Base-by-base conservation (phyloP, 306 rosid genomes). In the Gastrolobium villosum region DNA sequence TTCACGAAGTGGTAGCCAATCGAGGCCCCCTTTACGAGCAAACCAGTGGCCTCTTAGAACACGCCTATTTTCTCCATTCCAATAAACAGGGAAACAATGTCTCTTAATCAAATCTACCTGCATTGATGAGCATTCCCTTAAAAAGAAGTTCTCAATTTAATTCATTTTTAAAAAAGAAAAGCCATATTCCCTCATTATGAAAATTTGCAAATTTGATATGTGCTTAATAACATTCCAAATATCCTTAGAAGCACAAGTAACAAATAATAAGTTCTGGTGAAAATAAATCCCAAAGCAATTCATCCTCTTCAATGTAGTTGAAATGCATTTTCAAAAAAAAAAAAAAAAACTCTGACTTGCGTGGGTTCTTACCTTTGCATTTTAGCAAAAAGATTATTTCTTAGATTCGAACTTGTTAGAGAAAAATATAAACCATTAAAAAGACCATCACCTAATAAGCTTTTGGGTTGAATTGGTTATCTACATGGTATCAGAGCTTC, bases 21-120 rank as follows among this genome's bases (percentile, higher is more conserved):
- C 98, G 13, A 90, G 89, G 13, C 98, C 98, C 69, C 97, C 99
- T 84, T 96, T 93, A 84, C 88, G 89, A 56, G 99, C 97, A 86
- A 93, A 96, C 99, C 99, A 96, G 78, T 96, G 99, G 70, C 99
- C 99, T 80, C 99, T 87, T 44, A 96, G 88, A 71, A 93, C 98
- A 54, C 99, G 97, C 35, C 94, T 89, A 84, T 96, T 91, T 86
- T 96, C 99, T 81, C 98, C 99, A 81, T 83, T 81, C 99, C 99
- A 96, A 73, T 96, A 96, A 71, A 96, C 99, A 81, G 99, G 98
- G 86, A 96, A 96, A 83, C 90, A 93, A 69, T 87, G 89, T 78
- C 99, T 86, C 65, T 78, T 85, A 74, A 67, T 75, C 87, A 96
- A 85, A 84, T 96, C 99, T 71, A 91, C 99, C 98, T 94, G 89